Evolutionary conservation across 129 eudicot species (phyloP), one percentile per base, ranked within the genome.

Genomic region (Centrapalus pauciflorus): DNA sequence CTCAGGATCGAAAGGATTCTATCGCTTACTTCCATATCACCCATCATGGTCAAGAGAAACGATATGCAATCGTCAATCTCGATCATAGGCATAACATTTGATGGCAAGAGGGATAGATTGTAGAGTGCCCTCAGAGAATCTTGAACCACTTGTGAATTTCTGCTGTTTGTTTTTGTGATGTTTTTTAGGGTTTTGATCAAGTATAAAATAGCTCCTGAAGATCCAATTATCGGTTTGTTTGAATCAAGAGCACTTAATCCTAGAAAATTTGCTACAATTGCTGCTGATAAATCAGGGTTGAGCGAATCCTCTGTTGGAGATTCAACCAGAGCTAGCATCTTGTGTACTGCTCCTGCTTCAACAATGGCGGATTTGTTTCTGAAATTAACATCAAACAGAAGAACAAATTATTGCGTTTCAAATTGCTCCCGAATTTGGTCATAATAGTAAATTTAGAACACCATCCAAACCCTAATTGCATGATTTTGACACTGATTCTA

Each of bases 311-410:
- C 45, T 9, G 46, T 37, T 4, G 77, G 75, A 50, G 82, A 76
- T 48, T 80, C 70, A 9, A 81, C 51, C 37, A 88, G 84, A 79
- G 79, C 85, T 25, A 92, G 82, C 95, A 92, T 92, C 85, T 85
- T 92, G 64, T 92, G 96, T 49, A 92, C 74, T n/a, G 88, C 90
- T 45, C 98, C 98, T 43, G 95, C 90, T 83, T 88, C 85, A 24
- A 85, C 95, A 56, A 92, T 88, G 17, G 96, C 95, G 35, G 89
- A 83, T 80, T 92, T 92, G 61, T 92, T 92, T 71, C 98, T 92
- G 85, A 64, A 70, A 63, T 61, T 49, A 30, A 33, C 70, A 72
- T 25, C 54, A 48, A 62, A 62, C 33, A 13, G 23, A 62, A 40
- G 43, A 30, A 58, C 40, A 56, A 14, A 56, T 4, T 10, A 17